Conservation (phyloP, 2,329 filamentous ascomycete species). For the Fusarium torreyae region DNA sequence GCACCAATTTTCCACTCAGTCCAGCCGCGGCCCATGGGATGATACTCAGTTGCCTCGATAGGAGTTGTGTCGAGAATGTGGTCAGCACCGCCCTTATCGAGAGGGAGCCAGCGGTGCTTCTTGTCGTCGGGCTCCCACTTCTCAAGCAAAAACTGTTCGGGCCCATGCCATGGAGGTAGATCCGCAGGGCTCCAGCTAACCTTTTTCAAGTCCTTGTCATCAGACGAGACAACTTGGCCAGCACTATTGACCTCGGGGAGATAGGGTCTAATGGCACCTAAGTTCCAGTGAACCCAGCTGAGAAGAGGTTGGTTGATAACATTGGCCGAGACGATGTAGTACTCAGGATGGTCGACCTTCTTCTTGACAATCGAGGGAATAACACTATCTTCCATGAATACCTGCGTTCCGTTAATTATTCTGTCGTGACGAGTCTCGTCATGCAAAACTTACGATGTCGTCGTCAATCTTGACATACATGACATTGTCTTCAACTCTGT, state of each 20-base stretch:
- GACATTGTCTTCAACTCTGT: conserved; percentile 63
- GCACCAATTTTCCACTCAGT: conserved; percentile 66
- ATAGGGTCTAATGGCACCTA: conserved; percentile 67
- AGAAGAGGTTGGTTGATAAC: conserved; percentile 70
- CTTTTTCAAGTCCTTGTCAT: conserved; percentile 42
- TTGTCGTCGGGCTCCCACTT: conserved; percentile 56
- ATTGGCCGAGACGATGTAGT: conserved; percentile 68
- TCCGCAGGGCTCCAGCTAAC: conserved; percentile 58
- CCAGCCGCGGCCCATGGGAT: conserved; percentile 61
- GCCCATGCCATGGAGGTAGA: conserved; percentile 54
- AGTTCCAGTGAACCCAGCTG: conserved; percentile 68
- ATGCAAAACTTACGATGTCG: conserved; percentile 54
- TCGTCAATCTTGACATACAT: conserved; percentile 59
- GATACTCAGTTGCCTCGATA: conserved; percentile 64
- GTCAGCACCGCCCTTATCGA: conserved; percentile 51
- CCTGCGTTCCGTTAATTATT: conserved; percentile 39
- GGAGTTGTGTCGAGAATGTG: conserved; percentile 62
- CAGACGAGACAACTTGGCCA: conserved; percentile 40
- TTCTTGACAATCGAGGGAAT: conserved; percentile 69
- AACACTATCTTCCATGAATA: conserved; percentile 57
- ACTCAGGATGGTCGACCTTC: conserved; percentile 65
- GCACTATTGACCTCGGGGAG: conserved; percentile 61
- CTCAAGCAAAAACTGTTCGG: conserved; percentile 50
- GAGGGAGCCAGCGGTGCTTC: conserved; percentile 67
- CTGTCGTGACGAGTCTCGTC: fast-evolving